Base-by-base conservation (phyloP, 768 basidiomycete genomes). In the Sutorius australiensis region DNA sequence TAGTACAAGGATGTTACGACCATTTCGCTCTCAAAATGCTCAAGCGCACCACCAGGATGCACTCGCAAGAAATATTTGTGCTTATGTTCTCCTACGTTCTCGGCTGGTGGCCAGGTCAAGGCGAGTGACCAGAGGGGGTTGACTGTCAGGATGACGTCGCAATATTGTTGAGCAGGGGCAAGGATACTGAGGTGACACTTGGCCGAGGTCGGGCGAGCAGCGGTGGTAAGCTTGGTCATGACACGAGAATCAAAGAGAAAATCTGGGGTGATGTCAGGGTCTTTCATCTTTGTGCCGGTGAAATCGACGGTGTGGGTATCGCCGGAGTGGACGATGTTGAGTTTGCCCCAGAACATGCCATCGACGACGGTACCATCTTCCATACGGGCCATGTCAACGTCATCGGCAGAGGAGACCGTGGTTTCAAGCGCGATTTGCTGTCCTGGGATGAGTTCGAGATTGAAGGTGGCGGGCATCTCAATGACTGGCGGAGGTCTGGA, bases 351-450 rank as follows among this genome's bases (percentile, higher is more conserved):
- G 71, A 92, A 93, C 69, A 81, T 73, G 37, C 91, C 91, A 45
- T 89, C 91, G 17, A 93, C 91, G 21, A 83, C 74, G 13, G 88
- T 92, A 1, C 90, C 91, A 61, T 93, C 91, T 58, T 92, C 91
- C 86, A 90, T 91, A 46, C 88, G 80, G 3, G 91, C 87, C 91
- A 93, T 92, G 66, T 93, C 91, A 33, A 92, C 78, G 59, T 92
- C 91, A 33, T 88, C 87, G 41, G 80, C 81, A 3, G 91, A 92
- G 48, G 80, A 77, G 32, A 92, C 79, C 16, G 80, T 86, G 3
- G 88, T 88, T 59, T 92, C 91, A 17, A 93, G 78, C 6, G 84
- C 87, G 49, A 93, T 86, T 38, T 81, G 77, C 69, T 90, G 89
- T 14, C 89, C 89, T 0, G 89, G 90, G 6, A 75, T 69, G 28